Conservation (phyloP, 768 basidiomycete species). For the Panaeolus cyanescens region DNA sequence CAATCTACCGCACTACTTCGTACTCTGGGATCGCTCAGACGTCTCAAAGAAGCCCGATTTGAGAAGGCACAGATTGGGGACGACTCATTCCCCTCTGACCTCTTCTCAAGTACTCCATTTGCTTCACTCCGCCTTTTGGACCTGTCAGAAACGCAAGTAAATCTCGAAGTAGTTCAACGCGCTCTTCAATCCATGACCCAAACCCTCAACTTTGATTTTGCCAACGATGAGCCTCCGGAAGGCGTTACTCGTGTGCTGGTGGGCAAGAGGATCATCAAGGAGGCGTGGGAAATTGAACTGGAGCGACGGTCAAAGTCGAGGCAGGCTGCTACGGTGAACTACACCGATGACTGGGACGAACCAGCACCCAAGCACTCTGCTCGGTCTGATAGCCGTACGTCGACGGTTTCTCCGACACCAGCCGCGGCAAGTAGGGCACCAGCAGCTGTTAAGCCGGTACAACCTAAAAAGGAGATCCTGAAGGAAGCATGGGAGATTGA, state of each 20-base stretch:
- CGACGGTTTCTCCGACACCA: conserved; percentile 11
- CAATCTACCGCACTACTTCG: conserved; percentile 42
- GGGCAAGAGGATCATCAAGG: conserved; percentile 71
- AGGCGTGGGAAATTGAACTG: conserved; percentile 79
- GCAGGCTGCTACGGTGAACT: conserved; percentile 32
- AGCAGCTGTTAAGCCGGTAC: conserved; percentile 8
- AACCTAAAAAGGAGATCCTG: conserved; percentile 33
- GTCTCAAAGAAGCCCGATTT: conserved; percentile 59
- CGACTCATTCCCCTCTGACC: conserved; percentile 50
- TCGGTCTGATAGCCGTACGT: conserved; percentile 7
- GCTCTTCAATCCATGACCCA: conserved; percentile 52
- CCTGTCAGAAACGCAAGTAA: conserved; percentile 65
- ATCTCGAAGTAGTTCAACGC: conserved; percentile 40
- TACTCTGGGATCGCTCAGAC: conserved; percentile 45
- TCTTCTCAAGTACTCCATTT: conserved; percentile 45
- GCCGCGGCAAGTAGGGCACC: conserved; percentile 9
- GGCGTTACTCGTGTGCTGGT: conserved; percentile 59
- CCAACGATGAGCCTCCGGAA: conserved; percentile 51
- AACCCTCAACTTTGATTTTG: conserved; percentile 54
- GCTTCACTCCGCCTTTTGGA: conserved; percentile 58
- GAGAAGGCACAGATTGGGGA: conserved; percentile 62
- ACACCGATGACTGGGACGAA: conserved; percentile 19
- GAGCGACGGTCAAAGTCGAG: conserved; percentile 55
- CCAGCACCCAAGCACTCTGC: conserved; percentile 2
- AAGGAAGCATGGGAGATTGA: conserved; percentile 85